A percentile compares a stretch with the other conserved stretches of the same genome.
Evolutionary conservation across 2,329 filamentous ascomycete genomes (phyloP).

Genomic region (Neocucurbitaria cava): DNA sequence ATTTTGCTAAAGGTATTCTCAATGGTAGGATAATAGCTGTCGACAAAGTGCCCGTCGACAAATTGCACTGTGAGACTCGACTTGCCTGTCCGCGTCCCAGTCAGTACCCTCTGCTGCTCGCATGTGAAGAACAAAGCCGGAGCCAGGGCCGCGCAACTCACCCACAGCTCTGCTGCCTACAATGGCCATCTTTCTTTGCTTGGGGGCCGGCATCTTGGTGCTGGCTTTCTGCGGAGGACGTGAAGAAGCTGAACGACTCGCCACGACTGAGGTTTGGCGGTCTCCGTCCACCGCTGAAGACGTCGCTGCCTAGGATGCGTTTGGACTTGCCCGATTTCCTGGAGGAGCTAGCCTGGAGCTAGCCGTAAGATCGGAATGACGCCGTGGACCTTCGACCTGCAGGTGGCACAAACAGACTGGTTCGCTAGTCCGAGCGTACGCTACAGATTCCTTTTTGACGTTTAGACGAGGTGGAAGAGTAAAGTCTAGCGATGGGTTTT

Average conservation of each 20-base stretch:
- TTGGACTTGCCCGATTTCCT: slow-evolving; percentile 32
- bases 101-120: slow-evolving; percentile 18
- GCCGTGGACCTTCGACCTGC: slow-evolving; percentile 25
- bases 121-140: slow-evolving; percentile 22
- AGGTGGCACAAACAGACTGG: slow-evolving; percentile 16
- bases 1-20: slow-evolving; percentile 98
- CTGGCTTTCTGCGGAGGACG: slow-evolving; percentile 15
- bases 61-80: slow-evolving; percentile 96
- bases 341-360: slow-evolving; percentile 24
- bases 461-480: background rate
- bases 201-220: slow-evolving; percentile 70
- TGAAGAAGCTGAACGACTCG: slow-evolving; percentile 28
- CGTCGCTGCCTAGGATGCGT: slow-evolving; percentile 30
- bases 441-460: background rate
- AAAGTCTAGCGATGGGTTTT: background rate
- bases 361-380: slow-evolving; percentile 19
- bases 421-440: background rate
- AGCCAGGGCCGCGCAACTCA: slow-evolving; percentile 53
- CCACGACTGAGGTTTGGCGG: slow-evolving; percentile 26
- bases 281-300: slow-evolving; percentile 26
- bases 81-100: slow-evolving; percentile 71
- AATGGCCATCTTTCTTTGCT: slow-evolving; percentile 94
- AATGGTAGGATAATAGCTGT: slow-evolving; percentile 98
- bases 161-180: slow-evolving; percentile 92
- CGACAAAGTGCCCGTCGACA: slow-evolving; percentile 97